A percentile compares a stretch with the other conserved stretches of the same genome.
These are phyloP conservation scores for Isatis tinctoria DNA, from an alignment of 345 rosid genomes.

Conservation along the genomic window DNA sequence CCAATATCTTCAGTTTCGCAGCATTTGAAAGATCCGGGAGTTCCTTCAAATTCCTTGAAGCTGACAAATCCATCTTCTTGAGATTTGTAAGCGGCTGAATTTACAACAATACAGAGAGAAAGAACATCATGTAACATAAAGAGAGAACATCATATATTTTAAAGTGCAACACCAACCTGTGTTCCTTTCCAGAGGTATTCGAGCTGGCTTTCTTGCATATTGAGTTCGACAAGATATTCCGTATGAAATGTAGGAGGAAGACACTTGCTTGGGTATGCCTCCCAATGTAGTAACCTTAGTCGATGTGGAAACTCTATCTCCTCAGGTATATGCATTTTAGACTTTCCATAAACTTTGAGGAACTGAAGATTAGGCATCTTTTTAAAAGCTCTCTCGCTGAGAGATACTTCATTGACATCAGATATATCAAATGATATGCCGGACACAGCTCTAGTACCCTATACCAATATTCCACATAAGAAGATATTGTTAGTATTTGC, in stretches of 20 bases:
- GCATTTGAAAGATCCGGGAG: slow-evolving; percentile 30
- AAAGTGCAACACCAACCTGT: slow-evolving; percentile 20
- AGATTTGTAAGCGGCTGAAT: slow-evolving; percentile 25
- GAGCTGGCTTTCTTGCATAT: neutral
- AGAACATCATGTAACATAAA: neutral
- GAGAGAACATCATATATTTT: neutral
- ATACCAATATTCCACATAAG: too few relatives aligned
- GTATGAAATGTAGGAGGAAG: slow-evolving; percentile 18
- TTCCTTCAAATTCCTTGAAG: neutral
- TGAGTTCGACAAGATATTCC: slow-evolving; percentile 15
- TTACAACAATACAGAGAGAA: neutral
- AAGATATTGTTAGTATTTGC: too few relatives aligned
- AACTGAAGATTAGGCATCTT: slow-evolving; percentile 26
- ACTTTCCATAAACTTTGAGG: slow-evolving; percentile 1
- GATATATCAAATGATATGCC: slow-evolving; percentile 24
- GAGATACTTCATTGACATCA: neutral
- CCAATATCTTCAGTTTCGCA: neutral
- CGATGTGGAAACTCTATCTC: slow-evolving; percentile 5
- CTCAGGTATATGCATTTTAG: neutral
- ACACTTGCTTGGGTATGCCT: slow-evolving; percentile 16
- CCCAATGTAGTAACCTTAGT: slow-evolving; percentile 23
- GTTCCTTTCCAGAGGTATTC: slow-evolving; percentile 26
- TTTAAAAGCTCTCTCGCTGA: neutral
- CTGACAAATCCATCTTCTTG: neutral
- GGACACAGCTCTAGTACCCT: neutral